These are phyloP conservation scores for Malus sylvestris DNA, from an alignment of 306 rosid species.

Conservation along the genomic window DNA sequence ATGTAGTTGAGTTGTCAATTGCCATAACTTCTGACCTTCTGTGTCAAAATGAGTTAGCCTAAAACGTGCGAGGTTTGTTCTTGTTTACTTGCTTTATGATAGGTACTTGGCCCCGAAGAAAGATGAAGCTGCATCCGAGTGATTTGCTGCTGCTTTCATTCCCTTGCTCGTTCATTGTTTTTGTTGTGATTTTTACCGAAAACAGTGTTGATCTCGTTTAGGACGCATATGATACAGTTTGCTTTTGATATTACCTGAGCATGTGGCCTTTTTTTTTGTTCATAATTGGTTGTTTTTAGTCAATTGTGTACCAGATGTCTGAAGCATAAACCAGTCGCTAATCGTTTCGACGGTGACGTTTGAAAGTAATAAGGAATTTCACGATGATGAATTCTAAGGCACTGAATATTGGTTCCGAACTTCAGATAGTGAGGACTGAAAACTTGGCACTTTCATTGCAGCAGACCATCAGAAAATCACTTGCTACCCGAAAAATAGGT, in stretches of 20 bases:
- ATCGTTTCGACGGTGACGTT: neutral
- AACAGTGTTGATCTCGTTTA: neutral
- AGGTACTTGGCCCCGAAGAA: slow-evolving; percentile 56
- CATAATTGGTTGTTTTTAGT: neutral
- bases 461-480: neutral
- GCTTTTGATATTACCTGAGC: neutral
- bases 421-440: neutral
- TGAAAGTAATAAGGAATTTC: neutral
- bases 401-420: neutral
- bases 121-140: slow-evolving; percentile 38
- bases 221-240: neutral
- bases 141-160: slow-evolving; percentile 10
- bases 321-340: neutral
- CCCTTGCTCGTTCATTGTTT: neutral
- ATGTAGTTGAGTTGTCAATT: neutral
- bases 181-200: neutral
- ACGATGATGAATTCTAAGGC: neutral
- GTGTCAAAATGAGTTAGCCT: neutral
- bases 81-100: neutral
- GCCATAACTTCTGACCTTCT: neutral
- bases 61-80: neutral
- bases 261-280: neutral
- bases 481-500: neutral
- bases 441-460: neutral
- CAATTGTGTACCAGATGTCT: neutral